These are phyloP conservation scores for Eucalyptus curtisii DNA, from an alignment of 345 rosid genomes.

Conservation along the genomic window DNA sequence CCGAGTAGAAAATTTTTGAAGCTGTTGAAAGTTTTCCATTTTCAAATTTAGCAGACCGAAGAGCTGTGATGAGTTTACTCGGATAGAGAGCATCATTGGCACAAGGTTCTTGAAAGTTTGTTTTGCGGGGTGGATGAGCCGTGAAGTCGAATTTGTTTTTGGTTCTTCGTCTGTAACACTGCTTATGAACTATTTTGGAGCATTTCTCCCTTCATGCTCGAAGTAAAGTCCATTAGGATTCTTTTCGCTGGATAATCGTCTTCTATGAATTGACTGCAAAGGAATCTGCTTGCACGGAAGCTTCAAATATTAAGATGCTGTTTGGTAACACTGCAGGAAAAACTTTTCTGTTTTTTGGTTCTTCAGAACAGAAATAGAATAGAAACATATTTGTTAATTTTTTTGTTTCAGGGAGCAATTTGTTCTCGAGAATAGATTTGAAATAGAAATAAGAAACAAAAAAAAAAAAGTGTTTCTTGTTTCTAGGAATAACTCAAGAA, in stretches of 20 bases:
- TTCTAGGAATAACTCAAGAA: accelerated
- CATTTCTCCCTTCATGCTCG: neutral
- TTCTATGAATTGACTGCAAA: neutral
- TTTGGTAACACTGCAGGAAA: no score
- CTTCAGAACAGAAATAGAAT: no score
- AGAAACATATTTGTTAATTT: no score
- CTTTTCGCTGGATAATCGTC: neutral
- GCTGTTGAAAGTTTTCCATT: neutral
- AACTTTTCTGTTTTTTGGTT: no score
- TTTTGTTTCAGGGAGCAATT: no score
- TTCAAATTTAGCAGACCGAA: neutral
- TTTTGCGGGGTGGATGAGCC: neutral
- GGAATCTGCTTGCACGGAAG: neutral
- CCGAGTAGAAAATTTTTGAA: neutral
- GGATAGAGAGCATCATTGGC: neutral
- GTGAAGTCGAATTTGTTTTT: neutral
- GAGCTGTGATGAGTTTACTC: neutral
- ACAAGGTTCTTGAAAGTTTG: neutral
- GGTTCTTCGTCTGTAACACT: neutral
- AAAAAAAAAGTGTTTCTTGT: no score
- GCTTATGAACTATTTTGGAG: neutral
- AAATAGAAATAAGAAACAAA: no score
- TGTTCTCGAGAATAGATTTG: no score
- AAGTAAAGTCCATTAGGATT: neutral
- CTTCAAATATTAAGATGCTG: neutral